Conservation (phyloP, 108 stramenopile genomes). For the Cyclotella choctawhatcheeana region DNA sequence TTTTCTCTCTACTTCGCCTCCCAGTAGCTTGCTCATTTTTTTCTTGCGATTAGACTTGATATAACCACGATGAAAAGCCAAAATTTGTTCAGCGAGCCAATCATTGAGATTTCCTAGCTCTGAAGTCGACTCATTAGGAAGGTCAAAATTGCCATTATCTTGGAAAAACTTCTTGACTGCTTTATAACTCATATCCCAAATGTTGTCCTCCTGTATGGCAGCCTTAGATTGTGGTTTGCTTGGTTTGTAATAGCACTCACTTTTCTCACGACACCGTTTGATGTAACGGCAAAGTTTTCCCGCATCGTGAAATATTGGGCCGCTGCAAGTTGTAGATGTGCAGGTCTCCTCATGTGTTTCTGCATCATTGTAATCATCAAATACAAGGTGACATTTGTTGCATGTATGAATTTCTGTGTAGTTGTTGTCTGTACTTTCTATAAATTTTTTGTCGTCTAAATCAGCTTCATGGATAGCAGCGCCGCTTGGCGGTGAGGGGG, state of each 20-base stretch:
- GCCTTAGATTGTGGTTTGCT: not conserved
- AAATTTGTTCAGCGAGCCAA: slow-evolving; percentile 1
- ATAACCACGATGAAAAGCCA: not conserved
- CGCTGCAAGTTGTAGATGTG: not conserved
- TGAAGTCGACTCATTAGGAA: not conserved
- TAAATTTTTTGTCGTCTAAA: not conserved
- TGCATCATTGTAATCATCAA: not conserved
- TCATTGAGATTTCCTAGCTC: not conserved
- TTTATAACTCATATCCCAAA: slow-evolving; percentile 5
- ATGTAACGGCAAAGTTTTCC: not conserved
- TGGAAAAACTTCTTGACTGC: not conserved
- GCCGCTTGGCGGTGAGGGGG: not conserved
- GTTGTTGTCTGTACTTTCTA: not conserved
- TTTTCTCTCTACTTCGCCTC: not conserved
- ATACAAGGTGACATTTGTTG: slow-evolving; percentile 16
- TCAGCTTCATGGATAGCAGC: not conserved
- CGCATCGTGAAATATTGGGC: not conserved
- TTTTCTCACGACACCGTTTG: not conserved
- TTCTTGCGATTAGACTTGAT: not conserved
- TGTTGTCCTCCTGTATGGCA: not conserved
- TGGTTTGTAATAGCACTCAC: slow-evolving; percentile 13
- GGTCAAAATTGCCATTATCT: slow-evolving; percentile 3
- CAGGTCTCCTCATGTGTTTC: not conserved
- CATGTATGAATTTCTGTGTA: not conserved
- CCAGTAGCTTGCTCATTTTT: not conserved